Evolutionary conservation across 176 grass and related monocot species (phyloP).

Genomic region (Triticum monococcum): DNA sequence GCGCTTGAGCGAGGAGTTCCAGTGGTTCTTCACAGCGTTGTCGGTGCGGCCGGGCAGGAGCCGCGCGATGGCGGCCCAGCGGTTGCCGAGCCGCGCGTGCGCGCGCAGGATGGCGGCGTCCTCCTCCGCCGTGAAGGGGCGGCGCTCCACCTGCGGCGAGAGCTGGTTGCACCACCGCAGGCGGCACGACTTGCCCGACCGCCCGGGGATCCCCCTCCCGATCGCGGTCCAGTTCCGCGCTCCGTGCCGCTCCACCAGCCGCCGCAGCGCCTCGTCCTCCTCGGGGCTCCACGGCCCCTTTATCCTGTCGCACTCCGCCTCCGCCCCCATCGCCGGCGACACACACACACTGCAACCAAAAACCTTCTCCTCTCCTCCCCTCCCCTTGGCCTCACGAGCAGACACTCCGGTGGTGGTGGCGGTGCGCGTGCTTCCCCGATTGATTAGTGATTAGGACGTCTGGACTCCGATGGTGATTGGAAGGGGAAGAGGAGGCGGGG

Average conservation of each 20-base stretch:
- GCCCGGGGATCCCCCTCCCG: constrained; percentile 65
- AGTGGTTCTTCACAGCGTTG: constrained; percentile 98
- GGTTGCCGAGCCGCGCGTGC: constrained; percentile 74
- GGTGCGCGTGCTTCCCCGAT: background rate
- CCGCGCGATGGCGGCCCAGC: constrained; percentile 91
- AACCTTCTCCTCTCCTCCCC: no score
- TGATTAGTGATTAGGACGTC: constrained; percentile 28
- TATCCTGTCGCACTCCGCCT: constrained; percentile 61
- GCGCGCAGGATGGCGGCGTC: constrained; percentile 73
- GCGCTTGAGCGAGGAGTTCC: constrained; percentile 96
- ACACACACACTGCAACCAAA: no score
- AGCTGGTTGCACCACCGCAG: constrained; percentile 99
- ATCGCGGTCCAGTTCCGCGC: constrained; percentile 94
- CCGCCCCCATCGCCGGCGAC: constrained; percentile 27
- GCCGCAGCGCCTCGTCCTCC: constrained; percentile 83
- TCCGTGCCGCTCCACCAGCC: constrained; percentile 72
- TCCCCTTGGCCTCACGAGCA: no score
- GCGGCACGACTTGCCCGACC: constrained; percentile 94
- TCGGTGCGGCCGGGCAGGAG: constrained; percentile 84
- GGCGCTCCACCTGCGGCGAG: constrained; percentile 94
- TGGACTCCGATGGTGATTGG: constrained; percentile 24
- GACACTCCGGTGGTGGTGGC: background rate
- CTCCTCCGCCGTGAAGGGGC: constrained; percentile 86
- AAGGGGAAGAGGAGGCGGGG: background rate
- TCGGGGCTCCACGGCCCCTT: constrained; percentile 96